Conservation (phyloP, 2,329 filamentous ascomycete species). For the Annulohypoxylon truncatum region DNA sequence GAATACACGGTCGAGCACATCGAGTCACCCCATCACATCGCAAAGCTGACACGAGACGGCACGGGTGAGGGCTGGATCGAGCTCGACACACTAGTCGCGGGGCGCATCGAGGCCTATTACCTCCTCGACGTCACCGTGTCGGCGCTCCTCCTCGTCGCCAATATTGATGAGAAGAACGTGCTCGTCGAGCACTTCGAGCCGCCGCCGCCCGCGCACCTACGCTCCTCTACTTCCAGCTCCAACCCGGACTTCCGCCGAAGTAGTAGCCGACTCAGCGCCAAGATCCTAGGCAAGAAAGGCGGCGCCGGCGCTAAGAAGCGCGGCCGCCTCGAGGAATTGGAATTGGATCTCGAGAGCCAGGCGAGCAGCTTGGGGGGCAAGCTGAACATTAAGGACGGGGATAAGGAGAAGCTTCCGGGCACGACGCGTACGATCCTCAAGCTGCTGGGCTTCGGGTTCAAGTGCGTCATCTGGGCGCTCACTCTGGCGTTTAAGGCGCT, state of each 20-base stretch:
- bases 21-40: conserved; percentile 70
- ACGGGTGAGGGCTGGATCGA: conserved; percentile 70
- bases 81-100: conserved; percentile 69
- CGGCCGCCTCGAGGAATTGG: conserved; percentile 66
- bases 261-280: conserved; percentile 49
- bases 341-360: conserved; percentile 73
- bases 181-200: conserved; percentile 68
- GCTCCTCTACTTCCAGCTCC: conserved; percentile 38
- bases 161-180: conserved; percentile 65
- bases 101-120: conserved; percentile 70
- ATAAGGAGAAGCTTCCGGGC: conserved; percentile 63
- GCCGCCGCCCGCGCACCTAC: conserved; percentile 58
- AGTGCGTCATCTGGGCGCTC: conserved; percentile 68
- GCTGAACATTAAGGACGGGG: conserved; percentile 53
- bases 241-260: conserved; percentile 42
- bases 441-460: conserved; percentile 64
- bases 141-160: conserved; percentile 69
- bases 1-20: conserved; percentile 75
- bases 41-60: conserved; percentile 69
- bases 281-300: conserved; percentile 43
- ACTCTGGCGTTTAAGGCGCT: conserved; percentile 67
- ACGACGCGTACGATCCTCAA: conserved; percentile 62
- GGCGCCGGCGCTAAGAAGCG: conserved; percentile 51
- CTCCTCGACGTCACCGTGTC: conserved; percentile 71
- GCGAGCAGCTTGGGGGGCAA: conserved; percentile 59